Base-by-base conservation (phyloP, 179 eudicot species). In the Gypsophila paniculata region DNA sequence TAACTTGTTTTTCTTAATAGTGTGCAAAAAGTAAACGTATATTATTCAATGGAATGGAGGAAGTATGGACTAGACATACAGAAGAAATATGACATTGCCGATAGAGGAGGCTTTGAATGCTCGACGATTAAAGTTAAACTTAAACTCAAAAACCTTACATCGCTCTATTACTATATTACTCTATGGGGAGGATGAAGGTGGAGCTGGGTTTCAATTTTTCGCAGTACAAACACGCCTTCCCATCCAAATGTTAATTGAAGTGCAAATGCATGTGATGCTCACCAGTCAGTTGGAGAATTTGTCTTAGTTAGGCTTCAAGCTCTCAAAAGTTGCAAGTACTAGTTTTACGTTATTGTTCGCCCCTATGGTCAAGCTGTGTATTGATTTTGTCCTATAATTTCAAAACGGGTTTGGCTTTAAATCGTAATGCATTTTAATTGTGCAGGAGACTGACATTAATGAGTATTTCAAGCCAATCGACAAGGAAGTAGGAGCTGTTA, bases 381-480 rank as follows among this genome's bases (percentile, higher is more conserved):
- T 19, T 8, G 6, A 6, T 8, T 39, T 39, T 55, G 12, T 23
- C 19, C 52, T 62, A 54, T 34, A 32, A 8, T 18, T 66, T 72
- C 42, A 19, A 69, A 3, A 32, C 23, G 22, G 51, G 25, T 12
- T 22, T 36, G 26, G 21, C 19, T 68, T n/a, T n/a, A 58, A 21
- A 60, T 10, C 8, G 18, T 9, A 66, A 63, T 39, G 12, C 63
- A 14, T 70, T 42, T 39, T 59, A 72, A 11, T 38, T 55, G 53
- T 74, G 72, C 86, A 94, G 99, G 99, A 94, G 79, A 67, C 83
- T 22, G 86, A 89, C 65, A 88, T 91, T 44, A 85, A 89, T 12
- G 85, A 94, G 6, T 86, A 89, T 71, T 88, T 94, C 62, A 88
- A 85, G 76, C 96, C 97, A 19, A 75, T 94, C 21, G 94, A 91